Conservation (phyloP, 2,329 filamentous ascomycete species). For the Lasiodiplodia sp. region DNA sequence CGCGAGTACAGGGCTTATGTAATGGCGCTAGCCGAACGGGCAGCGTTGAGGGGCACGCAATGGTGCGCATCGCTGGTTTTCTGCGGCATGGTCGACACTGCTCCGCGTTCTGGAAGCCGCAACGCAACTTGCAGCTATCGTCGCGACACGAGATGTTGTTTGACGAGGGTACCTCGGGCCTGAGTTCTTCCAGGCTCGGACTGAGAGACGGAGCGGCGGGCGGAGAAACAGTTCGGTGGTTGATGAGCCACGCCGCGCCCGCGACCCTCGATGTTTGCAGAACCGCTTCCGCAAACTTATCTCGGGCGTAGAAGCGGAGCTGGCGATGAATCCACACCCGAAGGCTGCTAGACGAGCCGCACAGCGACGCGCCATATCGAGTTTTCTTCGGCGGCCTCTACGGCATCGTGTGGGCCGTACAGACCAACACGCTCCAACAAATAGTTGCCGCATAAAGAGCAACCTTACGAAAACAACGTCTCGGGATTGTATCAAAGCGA, state of each 20-base stretch:
- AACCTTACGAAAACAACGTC: not conserved
- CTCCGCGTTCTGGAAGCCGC: constrained; percentile 5
- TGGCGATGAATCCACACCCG: not conserved
- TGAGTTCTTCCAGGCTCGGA: constrained; percentile 25
- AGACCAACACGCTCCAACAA: not conserved
- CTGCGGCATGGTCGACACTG: constrained; percentile 22
- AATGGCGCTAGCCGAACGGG: constrained; percentile 31
- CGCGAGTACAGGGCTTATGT: constrained; percentile 29
- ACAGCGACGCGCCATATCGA: not conserved
- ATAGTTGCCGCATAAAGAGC: not conserved
- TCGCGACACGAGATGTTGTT: constrained; percentile 25
- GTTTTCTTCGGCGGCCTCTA: not conserved
- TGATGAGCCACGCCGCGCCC: constrained; percentile 1
- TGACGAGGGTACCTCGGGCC: constrained; percentile 26
- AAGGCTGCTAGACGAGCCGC: not conserved
- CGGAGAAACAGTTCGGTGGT: not conserved
- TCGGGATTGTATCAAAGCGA: not conserved
- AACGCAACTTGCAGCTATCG: constrained; percentile 16
- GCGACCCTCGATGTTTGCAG: not conserved
- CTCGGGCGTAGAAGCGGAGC: not conserved
- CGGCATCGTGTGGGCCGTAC: not conserved
- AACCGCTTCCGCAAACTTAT: not conserved
- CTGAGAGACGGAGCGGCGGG: not conserved
- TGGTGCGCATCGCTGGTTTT: not conserved
- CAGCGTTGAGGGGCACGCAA: constrained; percentile 26